These are phyloP conservation scores for Apiotrichum domesticum DNA, from an alignment of 1,284 basidiomycete species.

Conservation along the genomic window DNA sequence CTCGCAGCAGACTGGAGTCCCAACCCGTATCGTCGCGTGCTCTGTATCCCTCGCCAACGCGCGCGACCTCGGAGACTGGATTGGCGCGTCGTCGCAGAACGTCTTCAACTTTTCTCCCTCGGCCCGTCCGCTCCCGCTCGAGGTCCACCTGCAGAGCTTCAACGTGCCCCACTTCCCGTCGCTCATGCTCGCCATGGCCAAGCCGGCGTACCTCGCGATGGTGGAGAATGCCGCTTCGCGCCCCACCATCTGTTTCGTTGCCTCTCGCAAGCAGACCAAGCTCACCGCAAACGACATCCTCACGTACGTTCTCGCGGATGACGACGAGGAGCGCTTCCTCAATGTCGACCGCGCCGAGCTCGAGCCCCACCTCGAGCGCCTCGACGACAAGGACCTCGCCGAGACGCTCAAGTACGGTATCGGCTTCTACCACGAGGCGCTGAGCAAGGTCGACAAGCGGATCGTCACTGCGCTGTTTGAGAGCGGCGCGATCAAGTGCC, in stretches of 20 bases:
- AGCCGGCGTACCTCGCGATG: conserved; percentile 92
- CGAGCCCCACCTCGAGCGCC: conserved; percentile 78
- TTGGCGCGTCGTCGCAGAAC: conserved; percentile 83
- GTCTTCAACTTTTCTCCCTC: conserved; percentile 98
- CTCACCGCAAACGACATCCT: conserved; percentile 88
- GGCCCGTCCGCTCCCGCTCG: conserved; percentile 91
- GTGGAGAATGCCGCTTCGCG: conserved; percentile 79
- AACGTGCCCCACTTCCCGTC: conserved; percentile 95
- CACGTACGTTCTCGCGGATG: conserved; percentile 81
- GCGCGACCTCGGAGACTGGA: conserved; percentile 94
- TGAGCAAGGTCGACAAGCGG: conserved; percentile 82
- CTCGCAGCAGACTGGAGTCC: conserved; percentile 84
- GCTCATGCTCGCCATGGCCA: conserved; percentile 98
- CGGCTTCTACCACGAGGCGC: conserved; percentile 92
- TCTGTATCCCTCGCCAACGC: conserved; percentile 95
- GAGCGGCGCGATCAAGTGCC: conserved; percentile 87
- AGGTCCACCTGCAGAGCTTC: conserved; percentile 95
- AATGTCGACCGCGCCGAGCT: conserved; percentile 81
- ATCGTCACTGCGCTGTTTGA: conserved; percentile 92
- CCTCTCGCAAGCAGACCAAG: conserved; percentile 87
- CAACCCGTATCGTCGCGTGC: conserved; percentile 88
- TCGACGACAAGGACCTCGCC: conserved; percentile 69
- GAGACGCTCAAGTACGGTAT: conserved; percentile 86
- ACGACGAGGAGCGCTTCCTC: conserved; percentile 77
- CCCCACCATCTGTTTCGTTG: conserved; percentile 88